Evolutionary conservation across 148 eudicot genomes (phyloP).

Genomic region (Vaccinium myrtillus): DNA sequence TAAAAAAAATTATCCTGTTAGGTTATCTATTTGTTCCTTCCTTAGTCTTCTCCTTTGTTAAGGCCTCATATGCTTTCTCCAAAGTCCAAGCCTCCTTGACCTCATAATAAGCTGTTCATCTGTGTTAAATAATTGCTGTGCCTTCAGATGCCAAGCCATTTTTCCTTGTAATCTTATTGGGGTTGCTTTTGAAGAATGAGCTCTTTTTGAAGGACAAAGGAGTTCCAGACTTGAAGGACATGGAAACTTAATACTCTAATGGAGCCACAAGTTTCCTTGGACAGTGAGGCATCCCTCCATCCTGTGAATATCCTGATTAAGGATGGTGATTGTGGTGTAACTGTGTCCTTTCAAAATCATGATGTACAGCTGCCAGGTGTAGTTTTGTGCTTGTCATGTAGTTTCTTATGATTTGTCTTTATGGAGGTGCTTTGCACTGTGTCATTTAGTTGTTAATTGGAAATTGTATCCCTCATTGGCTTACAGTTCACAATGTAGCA

Average conservation of each 20-base stretch:
- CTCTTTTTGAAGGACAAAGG: constrained; percentile 5
- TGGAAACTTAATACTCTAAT: constrained; percentile 24
- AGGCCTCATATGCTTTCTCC: neutral
- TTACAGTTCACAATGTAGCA: constrained; percentile 35
- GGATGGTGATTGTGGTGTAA: constrained; percentile 31
- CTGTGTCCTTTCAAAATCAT: constrained; percentile 29
- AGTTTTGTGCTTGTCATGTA: neutral
- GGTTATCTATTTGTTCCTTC: neutral
- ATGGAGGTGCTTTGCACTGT: constrained; percentile 1
- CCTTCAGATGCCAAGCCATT: constrained; percentile 5
- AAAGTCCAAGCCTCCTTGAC: neutral
- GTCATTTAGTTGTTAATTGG: constrained; percentile 2
- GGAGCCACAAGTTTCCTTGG: constrained; percentile 34
- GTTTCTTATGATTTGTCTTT: neutral
- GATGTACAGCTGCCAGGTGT: constrained; percentile 41
- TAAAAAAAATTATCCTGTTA: neutral
- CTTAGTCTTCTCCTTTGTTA: neutral
- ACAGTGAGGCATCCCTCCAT: constrained; percentile 19
- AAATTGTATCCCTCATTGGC: constrained; percentile 17
- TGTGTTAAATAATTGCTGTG: neutral
- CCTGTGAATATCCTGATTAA: constrained; percentile 22
- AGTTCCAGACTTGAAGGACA: constrained; percentile 12
- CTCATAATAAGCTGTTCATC: constrained; percentile 14
- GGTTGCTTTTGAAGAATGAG: neutral
- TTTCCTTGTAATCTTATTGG: neutral